Evolutionary conservation across 2,329 filamentous ascomycete species (phyloP), one percentile per base, ranked within the genome.

Genomic region (Fusarium oxysporum): DNA sequence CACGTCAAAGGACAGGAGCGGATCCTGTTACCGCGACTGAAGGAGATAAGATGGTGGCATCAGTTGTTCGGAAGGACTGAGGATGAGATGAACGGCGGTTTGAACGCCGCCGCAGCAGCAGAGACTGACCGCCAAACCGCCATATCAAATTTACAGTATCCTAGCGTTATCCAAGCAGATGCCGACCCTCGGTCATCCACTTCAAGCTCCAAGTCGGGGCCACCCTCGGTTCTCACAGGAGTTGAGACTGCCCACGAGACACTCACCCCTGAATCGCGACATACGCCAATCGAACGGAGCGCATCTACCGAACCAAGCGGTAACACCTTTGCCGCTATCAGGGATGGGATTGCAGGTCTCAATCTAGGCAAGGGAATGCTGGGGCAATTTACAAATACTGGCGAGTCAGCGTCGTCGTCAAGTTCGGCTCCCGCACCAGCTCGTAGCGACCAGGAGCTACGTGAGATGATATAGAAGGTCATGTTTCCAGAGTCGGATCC

Each of bases 21-120:
- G 8, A 88, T 99, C 12, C 87, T 99, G 19, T 93, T 98, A 73
- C 96, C 96, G 1, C 87, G 89, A 6, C 84, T 92, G 2, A 89
- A 89, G 17, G 92, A 97, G 70, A 89, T 96, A n/a, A 89, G 94
- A 68, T 99, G 96, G 96, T 99, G 96, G 96, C 88, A 92, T 73
- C 93, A 96, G 77, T 84, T 92, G 2, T 99, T 98, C 82, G 94
- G 94, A 51, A 90, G 95, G 37, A 91, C 91, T 6, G 94, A 98
- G 75, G 90, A 92, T 60, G 96, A 99, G 80, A 98, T 99, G 96
- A 99, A 99, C 77, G 90, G 89, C 0, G 85, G 88, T 40, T 82
- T 90, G 16, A 86, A 90, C 75, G 84, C 85, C 11, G 87, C 86
- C 6, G 86, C 87, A 21, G 85, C 86, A 7, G 86, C 86, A 11